Evolutionary conservation across 2,329 filamentous ascomycete species (phyloP).

Genomic region (Curvularia hawaiiensis): DNA sequence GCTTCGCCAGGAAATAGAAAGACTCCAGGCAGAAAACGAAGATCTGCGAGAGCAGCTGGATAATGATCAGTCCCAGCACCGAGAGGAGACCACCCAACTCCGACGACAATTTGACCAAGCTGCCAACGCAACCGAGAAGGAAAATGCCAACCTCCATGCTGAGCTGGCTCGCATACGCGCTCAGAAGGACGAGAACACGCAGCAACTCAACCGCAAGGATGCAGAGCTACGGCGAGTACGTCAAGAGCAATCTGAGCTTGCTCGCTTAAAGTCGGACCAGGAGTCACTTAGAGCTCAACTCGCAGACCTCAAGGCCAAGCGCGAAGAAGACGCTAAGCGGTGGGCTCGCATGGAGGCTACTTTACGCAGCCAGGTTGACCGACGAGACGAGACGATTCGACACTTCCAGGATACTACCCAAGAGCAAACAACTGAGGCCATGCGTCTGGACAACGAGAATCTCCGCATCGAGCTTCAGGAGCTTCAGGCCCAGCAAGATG

Average conservation of each 20-base stretch:
- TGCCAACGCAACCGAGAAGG: slow-evolving; percentile 40
- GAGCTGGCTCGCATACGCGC: slow-evolving; percentile 41
- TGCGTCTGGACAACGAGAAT: slow-evolving; percentile 49
- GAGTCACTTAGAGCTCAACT: slow-evolving; percentile 73
- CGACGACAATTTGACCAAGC: slow-evolving; percentile 41
- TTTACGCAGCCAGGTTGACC: slow-evolving; percentile 40
- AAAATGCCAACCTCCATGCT: slow-evolving; percentile 42
- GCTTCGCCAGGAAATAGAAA: slow-evolving; percentile 46
- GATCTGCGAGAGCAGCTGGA: slow-evolving; percentile 41
- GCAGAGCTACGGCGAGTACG: slow-evolving; percentile 43
- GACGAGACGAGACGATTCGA: slow-evolving; percentile 48
- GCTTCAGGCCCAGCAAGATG: slow-evolving; percentile 41
- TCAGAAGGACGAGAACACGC: slow-evolving; percentile 45
- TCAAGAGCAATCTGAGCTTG: slow-evolving; percentile 45
- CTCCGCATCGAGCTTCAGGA: slow-evolving; percentile 47
- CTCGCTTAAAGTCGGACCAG: slow-evolving; percentile 73
- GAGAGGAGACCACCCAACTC: slow-evolving; percentile 43
- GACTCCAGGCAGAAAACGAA: slow-evolving; percentile 42
- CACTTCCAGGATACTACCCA: slow-evolving; percentile 45
- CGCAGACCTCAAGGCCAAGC: slow-evolving; percentile 72
- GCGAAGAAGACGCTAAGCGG: slow-evolving; percentile 57
- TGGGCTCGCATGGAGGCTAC: slow-evolving; percentile 42
- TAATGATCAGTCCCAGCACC: slow-evolving; percentile 40
- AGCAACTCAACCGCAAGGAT: slow-evolving; percentile 42
- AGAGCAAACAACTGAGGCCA: slow-evolving; percentile 46